Evolutionary conservation across 2,329 filamentous ascomycete species (phyloP).

Genomic region (Exserohilum rostratum): DNA sequence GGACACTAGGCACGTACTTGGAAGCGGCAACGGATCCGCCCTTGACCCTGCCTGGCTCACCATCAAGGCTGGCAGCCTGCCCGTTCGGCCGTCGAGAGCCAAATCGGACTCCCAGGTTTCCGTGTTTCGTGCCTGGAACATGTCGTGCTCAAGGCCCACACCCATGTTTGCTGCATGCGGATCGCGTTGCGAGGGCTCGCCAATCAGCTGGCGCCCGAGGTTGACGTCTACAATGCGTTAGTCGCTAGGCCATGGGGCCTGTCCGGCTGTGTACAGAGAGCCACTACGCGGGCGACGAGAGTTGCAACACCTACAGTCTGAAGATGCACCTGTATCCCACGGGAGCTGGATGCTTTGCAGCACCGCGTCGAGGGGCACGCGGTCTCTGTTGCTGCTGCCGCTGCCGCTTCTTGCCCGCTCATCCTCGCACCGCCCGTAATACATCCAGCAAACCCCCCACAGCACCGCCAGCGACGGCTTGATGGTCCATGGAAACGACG

Average conservation of each 20-base stretch:
- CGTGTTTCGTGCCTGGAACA: constrained; percentile 43
- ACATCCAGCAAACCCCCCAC: constrained; percentile 54
- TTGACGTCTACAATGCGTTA: constrained; percentile 37
- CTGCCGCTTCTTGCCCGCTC: constrained; percentile 7
- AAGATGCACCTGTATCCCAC: constrained; percentile 38
- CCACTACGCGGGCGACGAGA: constrained; percentile 10
- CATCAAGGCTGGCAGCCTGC: constrained; percentile 29
- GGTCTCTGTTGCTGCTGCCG: constrained; percentile 9
- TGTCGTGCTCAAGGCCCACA: constrained; percentile 24
- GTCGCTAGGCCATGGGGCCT: neutral
- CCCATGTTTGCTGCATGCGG: constrained; percentile 28
- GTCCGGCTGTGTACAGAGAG: constrained; percentile 1
- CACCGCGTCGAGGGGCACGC: constrained; percentile 32
- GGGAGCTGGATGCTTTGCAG: constrained; percentile 34
- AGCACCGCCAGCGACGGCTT: constrained; percentile 52
- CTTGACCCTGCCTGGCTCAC: constrained; percentile 21
- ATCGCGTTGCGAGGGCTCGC: constrained; percentile 33
- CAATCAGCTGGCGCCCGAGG: constrained; percentile 41
- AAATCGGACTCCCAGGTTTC: constrained; percentile 34
- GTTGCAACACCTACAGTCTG: constrained; percentile 43
- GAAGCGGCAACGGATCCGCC: constrained; percentile 22
- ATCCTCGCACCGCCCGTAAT: constrained; percentile 30
- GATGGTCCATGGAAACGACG: constrained; percentile 53
- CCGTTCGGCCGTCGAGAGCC: constrained; percentile 8
- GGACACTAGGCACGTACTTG: constrained; percentile 27